Evolutionary conservation across 2,329 filamentous ascomycete genomes (phyloP).

Genomic region (Zymoseptoria brevis): DNA sequence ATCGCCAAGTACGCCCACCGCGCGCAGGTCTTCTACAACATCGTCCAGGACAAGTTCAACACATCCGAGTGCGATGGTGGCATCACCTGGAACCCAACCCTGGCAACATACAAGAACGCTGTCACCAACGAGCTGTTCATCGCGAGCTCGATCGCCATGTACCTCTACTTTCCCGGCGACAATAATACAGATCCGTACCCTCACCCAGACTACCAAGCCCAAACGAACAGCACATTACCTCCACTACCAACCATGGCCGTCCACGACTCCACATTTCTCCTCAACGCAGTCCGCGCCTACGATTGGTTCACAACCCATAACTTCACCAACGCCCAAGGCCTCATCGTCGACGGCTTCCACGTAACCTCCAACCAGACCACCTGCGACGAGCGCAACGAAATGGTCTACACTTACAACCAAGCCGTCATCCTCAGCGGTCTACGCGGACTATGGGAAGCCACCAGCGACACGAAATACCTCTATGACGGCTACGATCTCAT

Average conservation of each 20-base stretch:
- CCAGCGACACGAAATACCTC: slow-evolving; percentile 62
- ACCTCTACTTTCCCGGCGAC: slow-evolving; percentile 80
- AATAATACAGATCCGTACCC: slow-evolving; percentile 45
- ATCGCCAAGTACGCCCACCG: slow-evolving; percentile 71
- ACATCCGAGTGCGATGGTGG: slow-evolving; percentile 72
- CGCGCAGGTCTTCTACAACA: slow-evolving; percentile 78
- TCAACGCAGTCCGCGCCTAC: slow-evolving; percentile 69
- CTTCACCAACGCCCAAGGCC: slow-evolving; percentile 68
- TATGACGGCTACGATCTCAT: slow-evolving; percentile 71
- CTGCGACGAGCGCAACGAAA: slow-evolving; percentile 70
- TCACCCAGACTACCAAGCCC: slow-evolving; percentile 27
- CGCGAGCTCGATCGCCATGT: slow-evolving; percentile 80
- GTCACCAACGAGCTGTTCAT: slow-evolving; percentile 94
- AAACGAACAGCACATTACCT: slow-evolving; percentile 41
- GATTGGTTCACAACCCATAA: slow-evolving; percentile 69
- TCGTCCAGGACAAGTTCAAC: slow-evolving; percentile 75
- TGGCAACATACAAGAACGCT: slow-evolving; percentile 86
- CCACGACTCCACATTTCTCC: slow-evolving; percentile 49
- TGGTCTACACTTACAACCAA: slow-evolving; percentile 95
- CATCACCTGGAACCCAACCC: slow-evolving; percentile 81
- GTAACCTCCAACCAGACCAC: slow-evolving; percentile 53
- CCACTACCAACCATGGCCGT: slow-evolving; percentile 15
- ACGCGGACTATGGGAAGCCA: slow-evolving; percentile 72
- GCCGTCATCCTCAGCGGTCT: slow-evolving; percentile 81
- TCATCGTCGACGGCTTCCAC: slow-evolving; percentile 82